These are phyloP conservation scores for Hanseniaspora gamundiae DNA, from an alignment of 1,139 yeast species.

Conservation along the genomic window DNA sequence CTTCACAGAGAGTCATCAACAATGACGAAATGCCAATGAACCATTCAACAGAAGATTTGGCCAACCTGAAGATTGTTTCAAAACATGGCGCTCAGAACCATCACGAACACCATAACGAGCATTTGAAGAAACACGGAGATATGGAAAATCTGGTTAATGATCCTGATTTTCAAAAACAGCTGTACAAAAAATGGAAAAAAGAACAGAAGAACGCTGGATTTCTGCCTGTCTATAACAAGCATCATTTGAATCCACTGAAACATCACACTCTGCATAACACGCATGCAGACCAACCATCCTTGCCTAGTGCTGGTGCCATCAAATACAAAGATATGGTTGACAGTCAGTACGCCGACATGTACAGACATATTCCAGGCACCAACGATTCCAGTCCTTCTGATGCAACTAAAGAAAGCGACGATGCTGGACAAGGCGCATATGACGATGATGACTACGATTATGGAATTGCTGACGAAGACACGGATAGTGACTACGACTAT, in stretches of 20 bases:
- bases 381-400: constrained; percentile 1
- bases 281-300: constrained; percentile 1
- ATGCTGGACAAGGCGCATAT: constrained; percentile 11
- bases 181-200: constrained; percentile 24
- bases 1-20: not conserved
- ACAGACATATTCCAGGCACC: not conserved
- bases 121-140: constrained; percentile 4
- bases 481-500: constrained; percentile 10
- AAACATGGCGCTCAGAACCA: no score
- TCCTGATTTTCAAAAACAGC: constrained; percentile 34
- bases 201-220: constrained; percentile 14
- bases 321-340: constrained; percentile 6
- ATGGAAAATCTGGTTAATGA: constrained; percentile 25
- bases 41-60: not conserved
- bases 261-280: not conserved
- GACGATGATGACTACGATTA: constrained; percentile 7
- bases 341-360: not conserved
- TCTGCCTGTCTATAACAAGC: constrained; percentile 10
- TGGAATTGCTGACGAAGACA: constrained; percentile 7
- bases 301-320: constrained; percentile 3
- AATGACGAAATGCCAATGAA: not conserved
- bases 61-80: no score
- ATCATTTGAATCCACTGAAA: constrained; percentile 4
- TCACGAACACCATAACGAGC: no score
- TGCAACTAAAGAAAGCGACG: constrained; percentile 12